Conservation (phyloP, 768 basidiomycete genomes). For the Trametes punicea region DNA sequence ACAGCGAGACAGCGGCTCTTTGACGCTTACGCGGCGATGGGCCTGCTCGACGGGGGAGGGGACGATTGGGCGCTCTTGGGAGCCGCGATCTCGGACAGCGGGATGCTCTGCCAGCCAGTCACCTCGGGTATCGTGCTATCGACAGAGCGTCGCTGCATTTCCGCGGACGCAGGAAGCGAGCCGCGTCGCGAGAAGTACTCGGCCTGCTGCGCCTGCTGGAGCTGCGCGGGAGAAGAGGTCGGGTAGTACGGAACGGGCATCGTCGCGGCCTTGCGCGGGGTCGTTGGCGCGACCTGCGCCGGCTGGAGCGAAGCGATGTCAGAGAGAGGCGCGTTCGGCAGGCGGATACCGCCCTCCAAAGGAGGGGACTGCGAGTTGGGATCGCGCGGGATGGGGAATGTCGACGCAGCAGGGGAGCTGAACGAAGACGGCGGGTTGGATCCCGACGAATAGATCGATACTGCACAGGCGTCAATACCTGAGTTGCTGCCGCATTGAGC, state of each 20-base stretch:
- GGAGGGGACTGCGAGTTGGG: slow-evolving; percentile 36
- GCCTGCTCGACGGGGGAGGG: slow-evolving; percentile 22
- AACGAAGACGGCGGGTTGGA: slow-evolving; percentile 62
- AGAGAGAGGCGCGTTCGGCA: slow-evolving; percentile 68
- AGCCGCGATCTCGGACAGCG: slow-evolving; percentile 28
- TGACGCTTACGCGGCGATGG: slow-evolving; percentile 25
- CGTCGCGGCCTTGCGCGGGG: slow-evolving; percentile 30
- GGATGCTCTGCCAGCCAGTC: slow-evolving; percentile 35
- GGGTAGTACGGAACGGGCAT: slow-evolving; percentile 27
- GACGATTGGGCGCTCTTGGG: slow-evolving; percentile 23
- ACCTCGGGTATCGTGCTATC: slow-evolving; percentile 30
- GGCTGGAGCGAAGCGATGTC: slow-evolving; percentile 57
- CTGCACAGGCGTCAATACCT: slow-evolving; percentile 25
- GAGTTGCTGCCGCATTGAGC: neutral
- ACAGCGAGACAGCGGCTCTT: neutral
- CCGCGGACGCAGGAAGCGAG: slow-evolving; percentile 22
- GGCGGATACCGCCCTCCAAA: slow-evolving; percentile 60
- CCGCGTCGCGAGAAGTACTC: slow-evolving; percentile 28
- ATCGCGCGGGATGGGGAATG: slow-evolving; percentile 60
- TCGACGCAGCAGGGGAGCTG: slow-evolving; percentile 58
- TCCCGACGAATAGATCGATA: slow-evolving; percentile 47
- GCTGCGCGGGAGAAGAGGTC: slow-evolving; percentile 8
- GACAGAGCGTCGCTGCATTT: slow-evolving; percentile 16
- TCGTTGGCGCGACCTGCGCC: slow-evolving; percentile 16
- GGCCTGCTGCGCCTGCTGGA: slow-evolving; percentile 17